Base-by-base conservation (phyloP, 2,329 filamentous ascomycete species). In the Alternaria arborescens region DNA sequence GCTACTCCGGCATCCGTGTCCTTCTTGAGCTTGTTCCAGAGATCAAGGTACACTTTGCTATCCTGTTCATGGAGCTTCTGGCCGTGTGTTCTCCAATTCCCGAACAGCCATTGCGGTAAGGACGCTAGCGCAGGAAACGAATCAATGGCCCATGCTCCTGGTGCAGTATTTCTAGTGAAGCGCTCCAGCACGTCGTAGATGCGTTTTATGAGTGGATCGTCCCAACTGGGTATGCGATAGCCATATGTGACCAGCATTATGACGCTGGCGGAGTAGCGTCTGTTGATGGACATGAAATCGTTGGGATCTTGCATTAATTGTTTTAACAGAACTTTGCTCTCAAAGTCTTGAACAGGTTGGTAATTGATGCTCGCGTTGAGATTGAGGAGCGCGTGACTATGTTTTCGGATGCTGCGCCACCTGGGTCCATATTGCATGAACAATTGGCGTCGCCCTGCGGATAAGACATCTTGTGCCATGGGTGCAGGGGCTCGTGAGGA, bases 371-470 rank as follows among this genome's bases (percentile, higher is more conserved):
- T 71, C 0, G 73, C 66, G 3, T 66, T 47, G 52, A 77, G 40
- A 70, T 76, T 76, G 38, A 78, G 60, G 20, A 78, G 55, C 14
- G 60, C 62, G 67, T 75, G 16, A 79, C 71, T 16, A 75, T 78
- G 18, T 70, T 77, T 60, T 77, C 76, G 67, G 75, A 76, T 65
- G 60, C 73, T 72, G 71, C 81, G n/a, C 76, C 67, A 55, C 69
- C 75, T 59, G 74, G 77, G 70, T 28, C 75, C 70, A 62, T 84
- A 84, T 0, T 71, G 79, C 28, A 79, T 75, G n/a, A 83, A 72
- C 2, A 82, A 70, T 47, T 80, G 76, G 82, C 84, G 47, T 78
- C 82, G 51, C 79, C 85, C 61, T 80, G 82, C 32, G 82, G 77
- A 82, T 82, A 83, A 74, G 3, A 76, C 74, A 47, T 80, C 78